These are phyloP conservation scores for Arthroderma sp. DNA, from an alignment of 2,329 filamentous ascomycete species.

Conservation along the genomic window DNA sequence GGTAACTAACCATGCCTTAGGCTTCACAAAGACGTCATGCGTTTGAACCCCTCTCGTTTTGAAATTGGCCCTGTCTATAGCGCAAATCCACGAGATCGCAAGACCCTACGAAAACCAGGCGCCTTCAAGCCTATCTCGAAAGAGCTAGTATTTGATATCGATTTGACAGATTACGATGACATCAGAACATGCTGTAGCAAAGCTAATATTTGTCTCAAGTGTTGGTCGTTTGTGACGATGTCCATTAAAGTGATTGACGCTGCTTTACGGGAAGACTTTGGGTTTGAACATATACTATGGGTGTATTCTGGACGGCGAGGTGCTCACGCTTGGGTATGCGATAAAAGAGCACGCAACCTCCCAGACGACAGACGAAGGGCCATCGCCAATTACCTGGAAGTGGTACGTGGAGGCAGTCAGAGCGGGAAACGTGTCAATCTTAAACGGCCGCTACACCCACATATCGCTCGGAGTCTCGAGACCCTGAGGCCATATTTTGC, in stretches of 20 bases:
- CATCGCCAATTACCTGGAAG: conserved; percentile 78
- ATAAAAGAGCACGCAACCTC: conserved; percentile 70
- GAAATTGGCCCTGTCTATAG: conserved; percentile 97
- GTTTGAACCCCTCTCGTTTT: conserved; percentile 81
- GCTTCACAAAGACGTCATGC: conserved; percentile 81
- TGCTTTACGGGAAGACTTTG: conserved; percentile 84
- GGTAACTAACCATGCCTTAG: conserved; percentile 29
- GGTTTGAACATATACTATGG: conserved; percentile 94
- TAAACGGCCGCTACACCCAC: conserved; percentile 75
- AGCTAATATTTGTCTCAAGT: conserved; percentile 84
- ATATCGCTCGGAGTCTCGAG: conserved; percentile 72
- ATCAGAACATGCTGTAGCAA: conserved; percentile 90
- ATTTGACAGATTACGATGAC: conserved; percentile 97
- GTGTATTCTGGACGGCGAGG: conserved; percentile 95
- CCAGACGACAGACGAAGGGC: conserved; percentile 76
- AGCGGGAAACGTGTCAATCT: conserved; percentile 78
- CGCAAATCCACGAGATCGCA: conserved; percentile 85
- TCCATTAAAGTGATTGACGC: conserved; percentile 85
- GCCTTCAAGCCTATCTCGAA: conserved; percentile 82
- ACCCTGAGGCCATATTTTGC: conserved; percentile 77
- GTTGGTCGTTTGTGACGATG: conserved; percentile 97
- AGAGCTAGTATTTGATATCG: conserved; percentile 97
- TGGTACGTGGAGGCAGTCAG: conserved; percentile 76
- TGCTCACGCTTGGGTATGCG: conserved; percentile 96
- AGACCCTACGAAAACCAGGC: conserved; percentile 65